Base-by-base conservation (phyloP, 1,284 basidiomycete genomes). In the Ganoderma lucidum region DNA sequence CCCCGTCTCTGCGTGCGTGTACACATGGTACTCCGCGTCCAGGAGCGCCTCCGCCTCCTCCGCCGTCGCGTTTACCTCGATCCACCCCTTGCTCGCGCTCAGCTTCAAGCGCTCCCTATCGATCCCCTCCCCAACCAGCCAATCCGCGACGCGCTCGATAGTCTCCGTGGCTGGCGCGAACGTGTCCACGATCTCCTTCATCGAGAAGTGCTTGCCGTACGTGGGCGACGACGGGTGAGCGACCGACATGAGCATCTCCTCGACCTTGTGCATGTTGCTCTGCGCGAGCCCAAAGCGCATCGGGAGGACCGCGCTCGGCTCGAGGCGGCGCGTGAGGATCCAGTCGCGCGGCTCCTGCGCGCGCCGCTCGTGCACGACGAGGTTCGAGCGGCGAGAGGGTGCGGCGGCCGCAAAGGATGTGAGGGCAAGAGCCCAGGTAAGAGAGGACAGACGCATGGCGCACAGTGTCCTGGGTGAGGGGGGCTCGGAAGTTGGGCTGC, bases 21-120 rank as follows among this genome's bases (percentile, higher is more conserved):
- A 87, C 30, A 82, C 73, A 63, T 82, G 75, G 66, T 83, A 84
- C 66, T 83, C 80, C 2, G 83, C 75, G 32, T 79, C 70, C 44
- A 84, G 74, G 2, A 84, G 75, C 15, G 75, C 70, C 70, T 86
- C 86, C 17, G 80, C 82, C 60, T 87, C 83, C 37, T 74, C 77
- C 3, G 81, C 74, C 3, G 81, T 82, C 19, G 81, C 76, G 37
- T 79, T 75, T 23, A 86, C 73, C 63, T 83, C 77, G 63, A 87
- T 74, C 85, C 85, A 87, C 15, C 81, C 81, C 69, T 80, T 80
- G 75, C 76, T 81, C 17, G 68, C 39, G 8, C 75, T 79, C 63
- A 83, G 67, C 4, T 70, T 74, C 42, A 84, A 71, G 23, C 81
- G 78, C 17, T 78, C 70, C 6, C 64, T 63, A 15, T 72, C 67